Evolutionary conservation across 139 green algal species (phyloP).

Genomic region (Zygnema circumcarinatum): DNA sequence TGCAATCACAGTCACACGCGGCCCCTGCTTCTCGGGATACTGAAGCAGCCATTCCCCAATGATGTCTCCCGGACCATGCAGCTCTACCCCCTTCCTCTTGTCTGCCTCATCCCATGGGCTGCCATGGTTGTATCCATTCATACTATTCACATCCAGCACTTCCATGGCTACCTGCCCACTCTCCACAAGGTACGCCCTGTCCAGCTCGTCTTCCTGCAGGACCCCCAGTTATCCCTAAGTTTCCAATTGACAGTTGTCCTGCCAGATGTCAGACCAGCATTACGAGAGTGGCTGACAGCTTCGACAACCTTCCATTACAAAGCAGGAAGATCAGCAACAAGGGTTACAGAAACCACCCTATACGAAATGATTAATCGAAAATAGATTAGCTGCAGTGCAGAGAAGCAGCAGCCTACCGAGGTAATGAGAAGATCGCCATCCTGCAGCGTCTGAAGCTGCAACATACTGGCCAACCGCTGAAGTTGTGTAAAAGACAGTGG

Average conservation of each 20-base stretch:
- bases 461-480: conserved; percentile 46
- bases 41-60: background rate
- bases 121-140: background rate
- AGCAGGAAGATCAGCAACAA: too few species aligned
- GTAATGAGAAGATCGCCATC: conserved; percentile 11
- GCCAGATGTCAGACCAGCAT: too few species aligned
- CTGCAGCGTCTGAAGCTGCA: background rate
- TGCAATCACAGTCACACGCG: background rate
- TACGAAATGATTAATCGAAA: too few species aligned
- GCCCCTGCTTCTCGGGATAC: background rate
- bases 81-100: background rate
- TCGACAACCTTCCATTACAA: too few species aligned
- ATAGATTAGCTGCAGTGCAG: too few species aligned
- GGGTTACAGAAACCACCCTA: too few species aligned
- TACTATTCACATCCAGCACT: background rate
- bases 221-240: too few species aligned
- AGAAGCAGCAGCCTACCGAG: background rate
- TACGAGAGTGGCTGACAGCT: too few species aligned
- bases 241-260: too few species aligned
- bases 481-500: conserved; percentile 62
- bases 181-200: background rate
- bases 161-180: background rate
- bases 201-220: background rate
- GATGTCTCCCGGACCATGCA: background rate
- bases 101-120: background rate